These are phyloP conservation scores for Nemania sp. DNA, from an alignment of 2,329 filamentous ascomycete species.

Conservation along the genomic window DNA sequence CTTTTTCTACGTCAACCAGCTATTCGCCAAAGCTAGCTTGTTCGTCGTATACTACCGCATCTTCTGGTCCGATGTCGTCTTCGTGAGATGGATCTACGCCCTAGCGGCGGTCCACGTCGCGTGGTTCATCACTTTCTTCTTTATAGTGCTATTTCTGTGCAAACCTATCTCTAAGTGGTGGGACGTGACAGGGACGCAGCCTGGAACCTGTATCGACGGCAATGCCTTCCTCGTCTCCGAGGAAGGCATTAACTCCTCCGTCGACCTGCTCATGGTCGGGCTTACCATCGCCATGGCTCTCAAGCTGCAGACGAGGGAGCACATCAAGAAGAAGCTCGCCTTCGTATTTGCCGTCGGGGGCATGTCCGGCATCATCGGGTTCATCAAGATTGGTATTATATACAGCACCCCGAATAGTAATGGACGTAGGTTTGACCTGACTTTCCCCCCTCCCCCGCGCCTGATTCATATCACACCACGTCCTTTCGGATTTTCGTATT, in stretches of 20 bases:
- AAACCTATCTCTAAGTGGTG: slow-evolving; percentile 36
- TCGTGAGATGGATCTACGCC: slow-evolving; percentile 32
- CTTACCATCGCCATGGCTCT: slow-evolving; percentile 38
- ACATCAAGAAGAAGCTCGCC: slow-evolving; percentile 36
- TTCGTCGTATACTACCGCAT: slow-evolving; percentile 7
- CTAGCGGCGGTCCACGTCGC: slow-evolving; percentile 34
- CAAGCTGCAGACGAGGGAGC: slow-evolving; percentile 25
- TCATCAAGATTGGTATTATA: slow-evolving; percentile 37
- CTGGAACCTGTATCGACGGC: slow-evolving; percentile 30
- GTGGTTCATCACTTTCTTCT: slow-evolving; percentile 35
- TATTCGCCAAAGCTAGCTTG: slow-evolving; percentile 13
- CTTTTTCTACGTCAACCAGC: slow-evolving; percentile 16
- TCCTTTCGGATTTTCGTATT: too few relatives aligned
- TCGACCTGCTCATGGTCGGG: slow-evolving; percentile 42
- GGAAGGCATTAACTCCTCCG: slow-evolving; percentile 40
- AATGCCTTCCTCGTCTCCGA: slow-evolving; percentile 24
- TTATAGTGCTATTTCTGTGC: slow-evolving; percentile 37
- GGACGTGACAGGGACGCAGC: slow-evolving; percentile 17
- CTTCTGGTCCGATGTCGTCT: slow-evolving; percentile 30
- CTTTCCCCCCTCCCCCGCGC: too few relatives aligned
- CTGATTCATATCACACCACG: too few relatives aligned
- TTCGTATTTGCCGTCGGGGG: slow-evolving; percentile 39
- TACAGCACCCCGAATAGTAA: slow-evolving; percentile 12
- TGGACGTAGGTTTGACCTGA: slow-evolving; percentile 11
- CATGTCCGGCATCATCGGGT: slow-evolving; percentile 41